These are phyloP conservation scores for Verbena officinalis DNA, from an alignment of 257 asterid genomes.

Conservation along the genomic window DNA sequence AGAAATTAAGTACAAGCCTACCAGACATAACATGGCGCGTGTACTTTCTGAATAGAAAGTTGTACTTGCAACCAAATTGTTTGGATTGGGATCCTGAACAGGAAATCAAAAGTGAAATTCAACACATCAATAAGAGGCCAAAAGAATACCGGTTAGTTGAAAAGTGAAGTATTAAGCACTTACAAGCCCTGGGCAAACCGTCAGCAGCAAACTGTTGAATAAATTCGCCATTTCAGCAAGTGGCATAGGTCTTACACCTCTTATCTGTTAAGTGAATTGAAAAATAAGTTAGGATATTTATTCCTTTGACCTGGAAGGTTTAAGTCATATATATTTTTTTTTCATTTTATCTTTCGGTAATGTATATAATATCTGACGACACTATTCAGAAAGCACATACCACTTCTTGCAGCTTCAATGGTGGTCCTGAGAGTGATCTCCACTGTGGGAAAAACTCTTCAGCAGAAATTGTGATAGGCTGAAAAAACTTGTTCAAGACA, in stretches of 20 bases:
- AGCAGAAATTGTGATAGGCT: constrained; percentile 63
- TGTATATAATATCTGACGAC: no score
- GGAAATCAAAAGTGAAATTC: constrained; percentile 19
- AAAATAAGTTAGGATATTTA: constrained; percentile 25
- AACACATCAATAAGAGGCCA: background rate
- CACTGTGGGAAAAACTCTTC: constrained; percentile 85
- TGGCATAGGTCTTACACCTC: constrained; percentile 73
- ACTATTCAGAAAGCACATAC: constrained; percentile 39
- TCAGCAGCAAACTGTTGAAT: constrained; percentile 52
- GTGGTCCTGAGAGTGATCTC: constrained; percentile 90
- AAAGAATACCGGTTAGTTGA: constrained; percentile 8
- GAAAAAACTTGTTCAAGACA: constrained; percentile 67
- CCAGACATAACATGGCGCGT: constrained; percentile 80
- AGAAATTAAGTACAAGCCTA: constrained; percentile 36
- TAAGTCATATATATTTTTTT: no score
- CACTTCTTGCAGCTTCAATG: constrained; percentile 85
- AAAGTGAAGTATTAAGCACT: constrained; percentile 34
- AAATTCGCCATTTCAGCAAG: constrained; percentile 70
- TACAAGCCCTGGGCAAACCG: constrained; percentile 79
- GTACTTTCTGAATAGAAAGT: constrained; percentile 77
- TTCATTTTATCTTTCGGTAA: no score
- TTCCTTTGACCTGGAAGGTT: background rate
- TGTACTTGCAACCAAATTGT: constrained; percentile 75
- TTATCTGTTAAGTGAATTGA: constrained; percentile 50
- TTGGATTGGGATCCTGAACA: constrained; percentile 78